A percentile compares a stretch with the other conserved stretches of the same genome.
Evolutionary conservation across 345 rosid species (phyloP).

Genomic region (Angophora floribunda): DNA sequence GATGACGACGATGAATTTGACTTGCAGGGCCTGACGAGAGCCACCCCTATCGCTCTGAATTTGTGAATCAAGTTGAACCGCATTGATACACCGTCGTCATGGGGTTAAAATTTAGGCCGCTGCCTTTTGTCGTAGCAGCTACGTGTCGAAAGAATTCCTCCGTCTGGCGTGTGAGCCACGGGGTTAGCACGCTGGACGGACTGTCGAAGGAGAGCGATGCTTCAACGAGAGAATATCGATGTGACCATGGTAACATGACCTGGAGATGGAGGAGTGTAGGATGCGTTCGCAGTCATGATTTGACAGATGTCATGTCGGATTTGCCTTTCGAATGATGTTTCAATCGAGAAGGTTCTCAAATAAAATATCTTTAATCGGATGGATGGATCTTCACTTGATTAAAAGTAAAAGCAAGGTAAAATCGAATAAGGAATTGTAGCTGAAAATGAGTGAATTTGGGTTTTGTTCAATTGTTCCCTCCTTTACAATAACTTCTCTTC

Average conservation of each 20-base stretch:
- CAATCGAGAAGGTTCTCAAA: no score
- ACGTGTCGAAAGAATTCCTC: no score
- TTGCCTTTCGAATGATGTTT: background rate
- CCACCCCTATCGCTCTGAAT: background rate
- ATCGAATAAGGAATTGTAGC: no score
- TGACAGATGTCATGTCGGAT: background rate
- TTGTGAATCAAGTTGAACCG: background rate
- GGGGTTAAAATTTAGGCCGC: background rate
- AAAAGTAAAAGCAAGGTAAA: no score
- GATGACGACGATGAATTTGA: background rate
- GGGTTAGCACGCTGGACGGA: background rate
- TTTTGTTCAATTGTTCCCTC: no score
- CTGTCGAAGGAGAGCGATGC: background rate
- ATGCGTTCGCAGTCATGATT: background rate
- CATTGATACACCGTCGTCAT: background rate
- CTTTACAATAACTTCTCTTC: no score
- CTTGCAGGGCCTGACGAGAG: background rate
- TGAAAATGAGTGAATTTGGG: no score
- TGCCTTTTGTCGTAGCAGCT: background rate
- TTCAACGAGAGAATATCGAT: background rate
- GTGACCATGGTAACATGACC: background rate
- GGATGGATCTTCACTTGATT: no score
- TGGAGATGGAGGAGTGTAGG: background rate
- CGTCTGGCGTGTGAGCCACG: background rate
- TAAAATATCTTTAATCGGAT: no score